Base-by-base conservation (phyloP, 2,329 filamentous ascomycete species). In the Dactylellina haptotyla region DNA sequence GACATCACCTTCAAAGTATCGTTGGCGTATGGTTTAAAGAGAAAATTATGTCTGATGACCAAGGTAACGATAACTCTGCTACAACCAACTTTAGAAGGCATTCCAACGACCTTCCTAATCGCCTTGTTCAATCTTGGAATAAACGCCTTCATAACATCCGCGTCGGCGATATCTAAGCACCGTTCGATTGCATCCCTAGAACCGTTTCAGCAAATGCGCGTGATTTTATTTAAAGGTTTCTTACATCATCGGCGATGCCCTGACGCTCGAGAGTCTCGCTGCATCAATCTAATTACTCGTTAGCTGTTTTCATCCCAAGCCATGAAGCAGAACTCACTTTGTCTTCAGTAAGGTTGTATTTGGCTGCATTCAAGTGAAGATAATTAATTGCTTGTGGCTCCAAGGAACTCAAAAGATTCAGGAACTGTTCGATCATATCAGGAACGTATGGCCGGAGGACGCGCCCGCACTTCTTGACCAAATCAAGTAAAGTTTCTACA, bases 11-110 rank as follows among this genome's bases (percentile, higher is more conserved):
- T 89, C 56, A 97, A 83, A 78, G 97, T 93, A 6, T 85, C 84
- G 75, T 91, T 87, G 10, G 91, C 89, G 78, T 93, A 88, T 0
- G 91, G 88, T 37, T 86, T 86, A 80, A 97, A 91, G 28, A 93
- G 84, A 37, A 89, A 85, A 34, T 87, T 87, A 76, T 94, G 90
- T 10, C 92, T 87, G 56, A 93, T 94, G 56, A 92, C 91, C 5
- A 99, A 85, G 0, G 92, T 93, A 5, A 91, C 90, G 30, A 99
- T 84, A 1, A 97, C 89, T 63, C 92, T 88, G 75, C 90, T 91
- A 78, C 93, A 96, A 37, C 93, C 95, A 51, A 98, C 90, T 82
- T 98, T 98, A 0, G 93, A 96, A 1, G 94, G 94, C 82, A 98
- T 88, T 1, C 93, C 94, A 37, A 99, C 88, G 0, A 93, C 91